A percentile compares a stretch with the other conserved stretches of the same genome.
phyloP scores from a whole-genome alignment of 495 filamentous ascomycete species.

The Aspergillus bridgeri region DNA sequence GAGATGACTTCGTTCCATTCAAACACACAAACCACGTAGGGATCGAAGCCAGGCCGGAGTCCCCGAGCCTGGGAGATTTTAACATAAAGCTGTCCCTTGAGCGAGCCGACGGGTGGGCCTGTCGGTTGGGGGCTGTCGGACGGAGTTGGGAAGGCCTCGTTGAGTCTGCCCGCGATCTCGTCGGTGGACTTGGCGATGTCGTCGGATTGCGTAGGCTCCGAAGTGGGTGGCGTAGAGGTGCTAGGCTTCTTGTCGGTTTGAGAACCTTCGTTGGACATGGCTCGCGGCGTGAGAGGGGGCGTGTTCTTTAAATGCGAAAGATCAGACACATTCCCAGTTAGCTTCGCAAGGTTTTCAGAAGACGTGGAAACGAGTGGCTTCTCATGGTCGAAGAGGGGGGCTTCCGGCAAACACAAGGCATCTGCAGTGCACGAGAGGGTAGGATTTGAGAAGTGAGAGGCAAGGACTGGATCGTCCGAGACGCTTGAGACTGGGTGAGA shows the following conservation, averaged over 20 bases:
- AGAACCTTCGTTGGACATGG: conserved; percentile 65
- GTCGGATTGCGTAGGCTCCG: conserved; percentile 23
- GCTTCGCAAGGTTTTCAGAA: conserved; percentile 75
- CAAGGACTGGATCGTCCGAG: conserved; percentile 64
- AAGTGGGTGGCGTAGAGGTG: conserved; percentile 28
- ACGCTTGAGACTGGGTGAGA: conserved; percentile 61
- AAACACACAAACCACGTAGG: conserved; percentile 95
- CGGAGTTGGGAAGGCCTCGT: conserved; percentile 39
- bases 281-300: conserved; percentile 79
- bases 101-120: conserved; percentile 63
- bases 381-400: conserved; percentile 50
- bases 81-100: conserved; percentile 86
- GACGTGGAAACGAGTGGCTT: conserved; percentile 49
- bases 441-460: conserved; percentile 74
- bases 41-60: conserved; percentile 74
- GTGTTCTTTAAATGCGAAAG: conserved; percentile 75
- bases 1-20: conserved; percentile 96
- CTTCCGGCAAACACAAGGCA: conserved; percentile 53
- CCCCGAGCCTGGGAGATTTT: conserved; percentile 82
- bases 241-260: conserved; percentile 33
- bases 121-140: conserved; percentile 33
- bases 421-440: conserved; percentile 53
- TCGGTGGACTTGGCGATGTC: conserved; percentile 32
- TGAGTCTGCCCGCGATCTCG: conserved; percentile 42
- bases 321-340: conserved; percentile 71